A percentile compares a stretch with the other conserved stretches of the same genome.
Evolutionary conservation across 2,329 filamentous ascomycete genomes (phyloP).

Genomic region (Curvularia sp.): DNA sequence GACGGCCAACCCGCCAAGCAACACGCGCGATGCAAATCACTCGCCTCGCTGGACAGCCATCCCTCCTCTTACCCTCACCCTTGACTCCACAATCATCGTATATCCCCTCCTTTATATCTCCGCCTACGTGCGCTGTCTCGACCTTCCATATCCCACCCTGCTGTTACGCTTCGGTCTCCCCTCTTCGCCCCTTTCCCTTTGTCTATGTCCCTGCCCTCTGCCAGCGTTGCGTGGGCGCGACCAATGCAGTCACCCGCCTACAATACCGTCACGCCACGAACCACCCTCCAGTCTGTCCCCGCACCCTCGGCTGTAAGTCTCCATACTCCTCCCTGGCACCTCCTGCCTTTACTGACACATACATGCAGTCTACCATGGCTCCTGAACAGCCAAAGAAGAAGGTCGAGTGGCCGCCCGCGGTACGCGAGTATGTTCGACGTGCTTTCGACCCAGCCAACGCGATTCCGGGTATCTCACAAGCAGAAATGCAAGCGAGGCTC

Average conservation of each 20-base stretch:
- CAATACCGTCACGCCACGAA: slow-evolving; percentile 56
- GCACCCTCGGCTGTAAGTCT: slow-evolving; percentile 32
- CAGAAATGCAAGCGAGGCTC: slow-evolving; percentile 83
- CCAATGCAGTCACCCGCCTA: slow-evolving; percentile 51
- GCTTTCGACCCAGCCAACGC: slow-evolving; percentile 78
- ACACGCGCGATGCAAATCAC: slow-evolving; percentile 17
- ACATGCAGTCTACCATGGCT: slow-evolving; percentile 25
- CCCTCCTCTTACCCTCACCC: slow-evolving; percentile 27
- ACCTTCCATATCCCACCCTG: slow-evolving; percentile 1
- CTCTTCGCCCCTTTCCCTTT: slow-evolving; percentile 10
- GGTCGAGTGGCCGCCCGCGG: slow-evolving; percentile 80
- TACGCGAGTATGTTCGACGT: slow-evolving; percentile 86
- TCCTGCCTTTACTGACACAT: slow-evolving; percentile 22
- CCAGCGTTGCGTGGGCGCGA: slow-evolving; percentile 39
- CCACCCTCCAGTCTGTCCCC: slow-evolving; percentile 39
- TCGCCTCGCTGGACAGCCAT: slow-evolving; percentile 13
- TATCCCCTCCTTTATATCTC: slow-evolving; percentile 2
- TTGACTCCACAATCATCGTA: slow-evolving; percentile 10
- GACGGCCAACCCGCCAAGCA: slow-evolving; percentile 22
- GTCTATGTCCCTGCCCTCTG: slow-evolving; percentile 40
- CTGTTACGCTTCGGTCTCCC: slow-evolving; percentile 20
- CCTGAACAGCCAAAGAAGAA: slow-evolving; percentile 53
- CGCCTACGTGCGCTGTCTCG: slow-evolving; percentile 8
- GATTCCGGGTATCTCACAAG: slow-evolving; percentile 52
- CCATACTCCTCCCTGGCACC: not conserved